Evolutionary conservation across 441 rosid species (phyloP).

Genomic region (Sinapis alba): DNA sequence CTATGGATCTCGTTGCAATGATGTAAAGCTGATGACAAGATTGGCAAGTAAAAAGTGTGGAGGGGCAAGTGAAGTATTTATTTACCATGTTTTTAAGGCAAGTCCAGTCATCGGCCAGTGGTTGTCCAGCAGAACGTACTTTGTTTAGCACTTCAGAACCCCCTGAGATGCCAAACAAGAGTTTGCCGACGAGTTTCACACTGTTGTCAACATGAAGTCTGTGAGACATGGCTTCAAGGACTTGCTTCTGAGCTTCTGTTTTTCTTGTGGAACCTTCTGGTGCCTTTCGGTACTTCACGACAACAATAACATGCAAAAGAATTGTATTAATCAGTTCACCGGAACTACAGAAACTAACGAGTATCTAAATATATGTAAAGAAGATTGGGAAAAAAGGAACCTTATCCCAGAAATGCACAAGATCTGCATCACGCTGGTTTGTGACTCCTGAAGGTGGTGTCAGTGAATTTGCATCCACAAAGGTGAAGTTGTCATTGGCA

Average conservation of each 20-base stretch:
- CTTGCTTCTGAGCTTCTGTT: constrained; percentile 75
- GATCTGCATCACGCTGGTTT: constrained; percentile 97
- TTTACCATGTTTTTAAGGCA: constrained; percentile 81
- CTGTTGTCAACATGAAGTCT: constrained; percentile 82
- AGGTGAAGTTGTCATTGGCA: constrained; percentile 80
- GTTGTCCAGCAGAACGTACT: constrained; percentile 68
- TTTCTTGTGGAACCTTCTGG: constrained; percentile 83
- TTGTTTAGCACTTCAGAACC: constrained; percentile 58
- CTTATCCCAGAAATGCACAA: constrained; percentile 89
- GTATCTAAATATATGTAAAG: neutral
- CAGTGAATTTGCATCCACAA: constrained; percentile 62
- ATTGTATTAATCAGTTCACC: neutral
- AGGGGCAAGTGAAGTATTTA: neutral
- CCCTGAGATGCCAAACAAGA: constrained; percentile 73
- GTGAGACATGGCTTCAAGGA: constrained; percentile 87
- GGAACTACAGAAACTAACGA: no score
- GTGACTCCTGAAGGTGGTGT: constrained; percentile 60
- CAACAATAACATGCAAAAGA: constrained; percentile 17
- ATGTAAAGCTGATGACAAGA: constrained; percentile 20
- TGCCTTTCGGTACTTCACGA: constrained; percentile 77
- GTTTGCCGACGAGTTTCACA: constrained; percentile 69
- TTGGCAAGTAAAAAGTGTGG: neutral
- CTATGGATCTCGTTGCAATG: neutral
- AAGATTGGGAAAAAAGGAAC: constrained; percentile 43
- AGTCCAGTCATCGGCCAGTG: constrained; percentile 92